Evolutionary conservation across 352 stramenopile species (phyloP), one percentile per base, ranked within the genome.

Genomic region (Phytophthora agathidicida): DNA sequence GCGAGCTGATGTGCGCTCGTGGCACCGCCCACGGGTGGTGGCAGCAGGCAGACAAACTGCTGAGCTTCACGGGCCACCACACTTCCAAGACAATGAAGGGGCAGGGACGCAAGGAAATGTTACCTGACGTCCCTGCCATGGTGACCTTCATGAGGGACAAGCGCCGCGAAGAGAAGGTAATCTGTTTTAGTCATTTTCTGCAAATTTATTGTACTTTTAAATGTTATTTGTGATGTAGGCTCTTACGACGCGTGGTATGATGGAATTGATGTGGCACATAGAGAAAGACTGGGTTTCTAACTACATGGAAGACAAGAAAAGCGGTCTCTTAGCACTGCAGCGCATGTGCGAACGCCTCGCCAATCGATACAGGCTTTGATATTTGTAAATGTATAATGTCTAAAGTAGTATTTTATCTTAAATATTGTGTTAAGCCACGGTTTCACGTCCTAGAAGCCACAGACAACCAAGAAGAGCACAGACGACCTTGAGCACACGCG

Each of bases 71-170:
- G 5, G 23, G 23, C 2, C 14, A 19, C 9, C 13, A 17, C 4
- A 47, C 22, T 5, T 47, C 39, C 16, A 47, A 43, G 13, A 24
- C 31, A 2, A n/a, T 43, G 7, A 36, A 53, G 13, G 32, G 45
- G 3, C 38, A 46, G 23, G 22, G 22, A 9, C 22, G 1, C 24
- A 35, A 5, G 39, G 39, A 27, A 27, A 3, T 47, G 11, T 35
- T 47, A n/a, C 23, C 39, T 6, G 7, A 14, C 10, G 24, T 46
- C 14, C 7, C 7, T 17, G 10, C 23, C 7, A 7, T 47, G 9
- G 39, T 47, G 2, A 35, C 39, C 7, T 53, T 24, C 39, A 35
- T 47, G 39, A 47, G 35, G 24, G 39, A 47, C 24, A 7, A 16
- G 11, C 23, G n/a, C 4, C 39, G 39, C 23, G 10, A 47, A 26